Conservation (phyloP, 441 rosid genomes). For the Gossypium schwendimanii region DNA sequence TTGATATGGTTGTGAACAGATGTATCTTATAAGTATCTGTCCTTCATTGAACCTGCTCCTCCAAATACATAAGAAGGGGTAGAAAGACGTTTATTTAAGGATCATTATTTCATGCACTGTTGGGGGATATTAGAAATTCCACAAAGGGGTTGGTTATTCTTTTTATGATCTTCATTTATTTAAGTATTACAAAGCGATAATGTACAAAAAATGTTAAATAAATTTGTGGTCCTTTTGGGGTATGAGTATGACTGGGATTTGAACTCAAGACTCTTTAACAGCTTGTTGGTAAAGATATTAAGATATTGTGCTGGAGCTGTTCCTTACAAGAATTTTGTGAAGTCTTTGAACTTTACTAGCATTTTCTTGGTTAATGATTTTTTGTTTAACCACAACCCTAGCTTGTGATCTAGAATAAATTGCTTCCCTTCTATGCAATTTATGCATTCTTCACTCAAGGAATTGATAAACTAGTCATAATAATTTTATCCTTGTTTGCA, state of each 20-base stretch:
- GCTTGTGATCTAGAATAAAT: not conserved
- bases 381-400: not conserved
- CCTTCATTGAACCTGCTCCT: not conserved
- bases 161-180: not conserved
- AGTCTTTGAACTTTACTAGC: not conserved
- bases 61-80: not conserved
- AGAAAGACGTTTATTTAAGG: not conserved
- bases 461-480: not conserved
- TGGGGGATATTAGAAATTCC: not conserved
- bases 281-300: not conserved
- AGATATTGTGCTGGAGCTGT: not conserved
- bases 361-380: not conserved
- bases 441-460: not conserved
- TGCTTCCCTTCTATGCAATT: not conserved
- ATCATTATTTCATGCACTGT: not conserved
- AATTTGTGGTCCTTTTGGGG: not conserved
- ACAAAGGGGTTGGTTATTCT: not conserved
- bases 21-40: not conserved
- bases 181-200: not conserved
- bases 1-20: not conserved
- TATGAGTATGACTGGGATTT: not conserved
- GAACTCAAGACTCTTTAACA: not conserved
- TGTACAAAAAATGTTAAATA: not conserved
- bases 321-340: not conserved
- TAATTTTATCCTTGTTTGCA: slow-evolving; percentile 20